Base-by-base conservation (phyloP, 108 stramenopile species). In the Pseudonitzschia delicatissima region DNA sequence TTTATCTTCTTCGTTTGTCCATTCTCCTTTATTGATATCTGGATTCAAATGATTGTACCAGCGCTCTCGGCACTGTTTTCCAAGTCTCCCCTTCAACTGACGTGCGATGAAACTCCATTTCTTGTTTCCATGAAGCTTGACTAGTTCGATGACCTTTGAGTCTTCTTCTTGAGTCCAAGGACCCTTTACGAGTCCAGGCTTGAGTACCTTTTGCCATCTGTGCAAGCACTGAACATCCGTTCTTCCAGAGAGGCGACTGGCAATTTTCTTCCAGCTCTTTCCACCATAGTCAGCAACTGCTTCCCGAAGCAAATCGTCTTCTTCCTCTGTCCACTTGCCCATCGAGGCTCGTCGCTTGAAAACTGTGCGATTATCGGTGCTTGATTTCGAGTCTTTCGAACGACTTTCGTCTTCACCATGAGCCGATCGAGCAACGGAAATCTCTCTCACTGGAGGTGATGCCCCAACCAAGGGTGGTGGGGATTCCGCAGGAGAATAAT, bases 41-140 rank as follows among this genome's bases (percentile, higher is more conserved):
- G 99, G 99, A 77, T 96, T 88, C 8, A 99, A 74, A 69, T 98
- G 97, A 72, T 99, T 99, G 80, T 95, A 96, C 95, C 96, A 99
- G 17, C 98, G 90, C 67, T 99, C 98, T 25, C 98, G 95, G 63
- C 98, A 99, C 80, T 99, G 98, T 70, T 99, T 99, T 1, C 97
- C 97, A 15, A 97, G 80, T 0, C 99, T 78, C 26, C 97, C 97
- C 33, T 89, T 87, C 33, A 99, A 73, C 58, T 94, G 87, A 31
- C 88, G 64, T 15, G 97, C 96, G 68, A 99, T 96, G 57, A 90
- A 81, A 62, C 82, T 81, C 97, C 96, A 96, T 52, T 91, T 91
- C 80, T 96, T 90, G 57, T 87, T 88, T 3, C 93, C 93, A 53
- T 97, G 79, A 35, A 88, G 60, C 33, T 83, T 47, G 4, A 91